Conservation (phyloP, 371 early-diverging fungal genomes). For the Dichotomocladium elegans region DNA sequence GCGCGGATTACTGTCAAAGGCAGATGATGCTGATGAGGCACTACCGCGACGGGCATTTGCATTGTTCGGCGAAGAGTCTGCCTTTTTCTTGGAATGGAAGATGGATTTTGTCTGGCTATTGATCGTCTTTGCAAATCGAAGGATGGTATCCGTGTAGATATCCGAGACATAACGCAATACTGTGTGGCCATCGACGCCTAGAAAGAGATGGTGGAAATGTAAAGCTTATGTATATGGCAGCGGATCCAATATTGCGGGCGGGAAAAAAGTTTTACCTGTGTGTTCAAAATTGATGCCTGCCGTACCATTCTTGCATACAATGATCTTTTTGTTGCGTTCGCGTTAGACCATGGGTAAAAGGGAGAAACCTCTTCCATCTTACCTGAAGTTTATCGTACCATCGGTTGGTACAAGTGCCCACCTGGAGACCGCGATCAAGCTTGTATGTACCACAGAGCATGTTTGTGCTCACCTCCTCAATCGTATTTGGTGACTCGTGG, state of each 20-base stretch:
- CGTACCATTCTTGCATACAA: conserved; percentile 58
- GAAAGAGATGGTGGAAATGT: too few relatives aligned
- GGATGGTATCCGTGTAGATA: conserved; percentile 56
- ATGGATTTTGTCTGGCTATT: conserved; percentile 53
- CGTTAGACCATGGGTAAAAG: too few relatives aligned
- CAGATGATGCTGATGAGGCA: conserved; percentile 15
- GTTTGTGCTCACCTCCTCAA: conserved; percentile 47
- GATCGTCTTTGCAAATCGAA: conserved; percentile 55
- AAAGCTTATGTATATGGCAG: not conserved
- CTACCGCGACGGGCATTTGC: conserved; percentile 16
- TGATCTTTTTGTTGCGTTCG: too few relatives aligned
- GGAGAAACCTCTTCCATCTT: conserved; percentile 1
- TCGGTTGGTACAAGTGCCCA: conserved; percentile 58
- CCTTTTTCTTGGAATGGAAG: conserved; percentile 30
- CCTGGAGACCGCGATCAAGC: conserved; percentile 47
- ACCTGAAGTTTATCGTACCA: conserved; percentile 63
- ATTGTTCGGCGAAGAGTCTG: conserved; percentile 11
- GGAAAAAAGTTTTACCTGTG: conserved; percentile 35
- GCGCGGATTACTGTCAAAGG: conserved; percentile 42
- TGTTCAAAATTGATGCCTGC: conserved; percentile 62
- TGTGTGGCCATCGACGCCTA: conserved; percentile 60
- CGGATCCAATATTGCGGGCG: not conserved
- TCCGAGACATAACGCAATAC: conserved; percentile 56
- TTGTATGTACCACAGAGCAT: conserved; percentile 59
- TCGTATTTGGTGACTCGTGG: conserved; percentile 47